Percentiles rank a stretch among this genome's conserved stretches.
Conservation (phyloP, 352 stramenopile genomes). For the Heterotrichella gracilis region DNA sequence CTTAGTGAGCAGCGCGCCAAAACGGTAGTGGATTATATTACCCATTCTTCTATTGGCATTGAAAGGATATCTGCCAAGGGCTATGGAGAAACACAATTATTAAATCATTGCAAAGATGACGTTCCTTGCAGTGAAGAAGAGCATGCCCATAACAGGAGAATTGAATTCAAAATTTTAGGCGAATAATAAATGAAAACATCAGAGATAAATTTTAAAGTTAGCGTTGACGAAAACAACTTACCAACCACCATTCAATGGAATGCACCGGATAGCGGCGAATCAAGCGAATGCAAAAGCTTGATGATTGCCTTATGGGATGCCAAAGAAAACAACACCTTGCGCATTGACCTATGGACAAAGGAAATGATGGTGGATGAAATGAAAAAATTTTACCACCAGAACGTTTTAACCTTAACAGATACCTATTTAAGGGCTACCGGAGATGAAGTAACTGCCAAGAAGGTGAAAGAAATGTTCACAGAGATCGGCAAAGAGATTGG, state of each 20-base stretch:
- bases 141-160: neutral
- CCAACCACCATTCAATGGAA: neutral
- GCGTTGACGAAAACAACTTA: neutral
- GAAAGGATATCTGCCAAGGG: neutral
- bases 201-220: neutral
- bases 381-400: conserved; percentile 8
- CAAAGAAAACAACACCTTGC: conserved; percentile 3
- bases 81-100: neutral
- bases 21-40: neutral
- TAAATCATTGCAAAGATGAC: neutral
- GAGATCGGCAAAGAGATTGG: neutral
- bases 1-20: neutral
- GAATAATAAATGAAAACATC: neutral
- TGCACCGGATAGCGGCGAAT: neutral
- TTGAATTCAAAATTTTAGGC: neutral
- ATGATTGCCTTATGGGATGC: neutral
- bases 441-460: neutral
- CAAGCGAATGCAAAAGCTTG: neutral
- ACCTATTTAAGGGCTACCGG: neutral
- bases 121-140: neutral
- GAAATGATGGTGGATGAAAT: neutral
- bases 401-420: neutral
- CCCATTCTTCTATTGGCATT: neutral
- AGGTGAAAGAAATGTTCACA: neutral
- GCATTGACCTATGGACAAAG: neutral